A percentile compares a stretch with the other conserved stretches of the same genome.
These are phyloP conservation scores for Inga oerstediana DNA, from an alignment of 306 rosid species.

Conservation along the genomic window DNA sequence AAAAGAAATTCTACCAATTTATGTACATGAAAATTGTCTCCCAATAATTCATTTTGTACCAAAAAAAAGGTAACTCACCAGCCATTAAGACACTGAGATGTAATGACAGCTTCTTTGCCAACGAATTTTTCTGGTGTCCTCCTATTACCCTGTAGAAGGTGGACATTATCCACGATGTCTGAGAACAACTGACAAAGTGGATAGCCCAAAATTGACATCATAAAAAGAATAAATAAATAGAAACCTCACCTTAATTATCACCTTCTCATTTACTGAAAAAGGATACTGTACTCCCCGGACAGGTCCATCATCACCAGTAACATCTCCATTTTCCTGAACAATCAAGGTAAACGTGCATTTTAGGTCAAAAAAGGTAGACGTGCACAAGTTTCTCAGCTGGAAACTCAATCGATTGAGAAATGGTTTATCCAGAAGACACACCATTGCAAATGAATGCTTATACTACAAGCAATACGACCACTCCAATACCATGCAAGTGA, in stretches of 20 bases:
- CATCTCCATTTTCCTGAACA: slow-evolving; percentile 84
- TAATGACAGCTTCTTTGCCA: slow-evolving; percentile 98
- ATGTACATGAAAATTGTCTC: slow-evolving; percentile 2
- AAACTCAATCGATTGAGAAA: slow-evolving; percentile 27
- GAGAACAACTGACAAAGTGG: slow-evolving; percentile 15
- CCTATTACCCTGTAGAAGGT: slow-evolving; percentile 79
- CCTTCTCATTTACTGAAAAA: slow-evolving; percentile 92
- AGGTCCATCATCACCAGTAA: slow-evolving; percentile 58
- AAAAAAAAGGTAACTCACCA: slow-evolving; percentile 61
- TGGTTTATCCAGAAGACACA: slow-evolving; percentile 7
- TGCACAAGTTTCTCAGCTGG: slow-evolving; percentile 22
- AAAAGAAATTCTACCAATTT: background rate
- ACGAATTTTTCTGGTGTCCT: slow-evolving; percentile 98
- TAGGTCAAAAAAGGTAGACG: background rate
- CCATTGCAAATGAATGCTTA: slow-evolving; percentile 1
- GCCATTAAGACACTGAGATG: slow-evolving; percentile 99
- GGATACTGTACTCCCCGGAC: slow-evolving; percentile 91
- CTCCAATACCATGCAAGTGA: slow-evolving; percentile 11
- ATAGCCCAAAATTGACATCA: slow-evolving; percentile 16
- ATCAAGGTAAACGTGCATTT: background rate
- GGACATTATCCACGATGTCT: slow-evolving; percentile 29
- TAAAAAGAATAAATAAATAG: slow-evolving; percentile 10
- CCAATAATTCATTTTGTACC: background rate
- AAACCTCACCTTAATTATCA: slow-evolving; percentile 75
- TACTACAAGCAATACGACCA: slow-evolving; percentile 19